Evolutionary conservation across 805 yeast genomes (phyloP).

Genomic region (Ogataea populi-albae): DNA sequence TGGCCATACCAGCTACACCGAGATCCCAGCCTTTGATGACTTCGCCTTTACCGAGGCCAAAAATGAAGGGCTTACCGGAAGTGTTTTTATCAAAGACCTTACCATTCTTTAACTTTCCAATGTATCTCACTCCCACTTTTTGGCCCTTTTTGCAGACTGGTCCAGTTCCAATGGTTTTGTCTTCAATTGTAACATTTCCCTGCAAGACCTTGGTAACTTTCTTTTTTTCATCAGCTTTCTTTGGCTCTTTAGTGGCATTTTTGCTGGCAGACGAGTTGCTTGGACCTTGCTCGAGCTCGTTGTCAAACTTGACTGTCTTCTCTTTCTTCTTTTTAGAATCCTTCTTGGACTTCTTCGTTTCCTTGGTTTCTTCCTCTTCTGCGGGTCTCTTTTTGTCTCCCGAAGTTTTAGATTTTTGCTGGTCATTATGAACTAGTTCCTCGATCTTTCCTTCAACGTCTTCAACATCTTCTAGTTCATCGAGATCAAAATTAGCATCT

Average conservation of each 20-base stretch:
- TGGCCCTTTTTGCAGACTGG: conserved; percentile 82
- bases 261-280: conserved; percentile 43
- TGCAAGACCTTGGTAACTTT: conserved; percentile 75
- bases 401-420: conserved; percentile 23
- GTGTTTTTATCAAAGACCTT: conserved; percentile 96
- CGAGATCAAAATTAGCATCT: conserved; percentile 53
- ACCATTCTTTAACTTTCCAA: conserved; percentile 96
- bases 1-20: conserved; percentile 98
- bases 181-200: conserved; percentile 94
- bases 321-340: conserved; percentile 38
- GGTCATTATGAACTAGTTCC: conserved; percentile 62
- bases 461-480: conserved; percentile 63
- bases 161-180: conserved; percentile 86
- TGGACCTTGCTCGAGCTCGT: conserved; percentile 94
- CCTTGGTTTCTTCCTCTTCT: conserved; percentile 26
- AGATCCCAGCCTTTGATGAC: conserved; percentile 98
- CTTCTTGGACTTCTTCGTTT: conserved; percentile 34
- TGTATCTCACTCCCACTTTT: conserved; percentile 94
- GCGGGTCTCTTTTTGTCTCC: conserved; percentile 35
- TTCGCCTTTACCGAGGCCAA: conserved; percentile 93
- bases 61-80: conserved; percentile 91
- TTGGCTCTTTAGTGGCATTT: conserved; percentile 28
- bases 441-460: conserved; percentile 72
- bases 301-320: conserved; percentile 84
- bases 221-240: conserved; percentile 33